These are phyloP conservation scores for Coprinellus aureogranulatus DNA, from an alignment of 768 basidiomycete species.

Conservation along the genomic window DNA sequence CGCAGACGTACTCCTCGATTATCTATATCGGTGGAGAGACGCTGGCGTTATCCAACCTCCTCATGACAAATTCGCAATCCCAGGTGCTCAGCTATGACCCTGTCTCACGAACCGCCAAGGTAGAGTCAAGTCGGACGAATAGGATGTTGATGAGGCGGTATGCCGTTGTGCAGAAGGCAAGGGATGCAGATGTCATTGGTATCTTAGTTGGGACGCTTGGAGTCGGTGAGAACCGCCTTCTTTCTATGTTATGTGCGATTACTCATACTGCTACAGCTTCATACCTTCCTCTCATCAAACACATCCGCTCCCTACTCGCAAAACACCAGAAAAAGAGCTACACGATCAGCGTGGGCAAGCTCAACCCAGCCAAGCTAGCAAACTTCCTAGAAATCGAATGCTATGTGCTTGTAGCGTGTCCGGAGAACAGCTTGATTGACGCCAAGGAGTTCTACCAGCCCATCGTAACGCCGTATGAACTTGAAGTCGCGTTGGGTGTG, in stretches of 20 bases:
- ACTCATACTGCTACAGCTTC: conserved; percentile 48
- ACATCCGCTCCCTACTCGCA: conserved; percentile 70
- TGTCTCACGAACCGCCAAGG: conserved; percentile 34
- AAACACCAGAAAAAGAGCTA: conserved; percentile 83
- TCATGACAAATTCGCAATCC: conserved; percentile 68
- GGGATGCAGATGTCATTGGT: conserved; percentile 91
- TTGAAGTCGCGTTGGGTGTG: conserved; percentile 72
- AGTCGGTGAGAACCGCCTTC: conserved; percentile 52
- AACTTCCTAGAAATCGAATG: conserved; percentile 97
- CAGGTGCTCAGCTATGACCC: conserved; percentile 84
- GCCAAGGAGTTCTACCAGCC: conserved; percentile 87
- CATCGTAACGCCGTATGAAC: conserved; percentile 92
- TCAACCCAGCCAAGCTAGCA: conserved; percentile 90
- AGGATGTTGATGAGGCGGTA: conserved; percentile 88
- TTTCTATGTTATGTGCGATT: not conserved
- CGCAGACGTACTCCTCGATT: conserved; percentile 25
- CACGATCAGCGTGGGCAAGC: conserved; percentile 91
- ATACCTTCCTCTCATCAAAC: conserved; percentile 81
- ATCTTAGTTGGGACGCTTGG: conserved; percentile 94
- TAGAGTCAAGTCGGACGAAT: conserved; percentile 73
- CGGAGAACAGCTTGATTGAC: conserved; percentile 83
- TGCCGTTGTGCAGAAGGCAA: conserved; percentile 79
- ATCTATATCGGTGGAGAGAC: conserved; percentile 76
- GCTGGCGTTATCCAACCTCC: conserved; percentile 76
- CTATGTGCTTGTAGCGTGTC: conserved; percentile 92